These are phyloP conservation scores for Psilocybe cyanescens DNA, from an alignment of 768 basidiomycete species.

Conservation along the genomic window DNA sequence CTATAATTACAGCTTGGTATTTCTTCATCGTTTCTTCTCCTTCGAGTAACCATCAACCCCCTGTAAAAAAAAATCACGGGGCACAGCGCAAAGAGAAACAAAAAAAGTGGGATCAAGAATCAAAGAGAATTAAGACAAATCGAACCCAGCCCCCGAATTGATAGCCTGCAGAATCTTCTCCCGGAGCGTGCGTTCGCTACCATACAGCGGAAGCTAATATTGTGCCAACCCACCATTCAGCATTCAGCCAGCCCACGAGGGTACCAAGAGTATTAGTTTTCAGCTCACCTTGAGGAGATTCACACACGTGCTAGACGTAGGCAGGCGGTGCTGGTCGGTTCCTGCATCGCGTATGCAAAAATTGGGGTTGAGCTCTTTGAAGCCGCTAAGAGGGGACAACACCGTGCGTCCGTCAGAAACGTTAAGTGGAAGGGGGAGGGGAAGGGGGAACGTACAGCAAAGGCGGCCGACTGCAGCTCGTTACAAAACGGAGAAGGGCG, in stretches of 20 bases:
- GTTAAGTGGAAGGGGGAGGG: not conserved
- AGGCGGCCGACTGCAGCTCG: constrained; percentile 89
- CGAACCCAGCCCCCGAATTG: constrained; percentile 88
- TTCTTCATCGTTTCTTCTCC: no score
- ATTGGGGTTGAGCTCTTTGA: constrained; percentile 84
- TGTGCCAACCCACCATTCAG: not conserved
- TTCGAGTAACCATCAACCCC: no score
- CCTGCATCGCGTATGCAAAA: constrained; percentile 90
- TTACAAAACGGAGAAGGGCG: constrained; percentile 86
- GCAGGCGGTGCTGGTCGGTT: constrained; percentile 68
- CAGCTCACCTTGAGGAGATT: constrained; percentile 81
- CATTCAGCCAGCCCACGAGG: not conserved
- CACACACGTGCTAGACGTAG: constrained; percentile 86
- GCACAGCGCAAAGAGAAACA: no score
- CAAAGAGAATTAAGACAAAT: constrained; percentile 68
- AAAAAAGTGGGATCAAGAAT: no score
- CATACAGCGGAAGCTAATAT: constrained; percentile 70
- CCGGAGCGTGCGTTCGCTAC: constrained; percentile 62
- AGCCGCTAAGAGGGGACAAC: constrained; percentile 53
- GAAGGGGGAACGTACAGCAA: constrained; percentile 59
- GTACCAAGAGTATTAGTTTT: no score
- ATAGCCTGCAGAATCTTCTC: constrained; percentile 87
- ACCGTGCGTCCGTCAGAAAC: not conserved
- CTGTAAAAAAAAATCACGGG: no score
- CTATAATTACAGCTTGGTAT: no score